phyloP scores from a whole-genome alignment of 2,329 filamentous ascomycete genomes.

The Kalaharituber pfeilii region DNA sequence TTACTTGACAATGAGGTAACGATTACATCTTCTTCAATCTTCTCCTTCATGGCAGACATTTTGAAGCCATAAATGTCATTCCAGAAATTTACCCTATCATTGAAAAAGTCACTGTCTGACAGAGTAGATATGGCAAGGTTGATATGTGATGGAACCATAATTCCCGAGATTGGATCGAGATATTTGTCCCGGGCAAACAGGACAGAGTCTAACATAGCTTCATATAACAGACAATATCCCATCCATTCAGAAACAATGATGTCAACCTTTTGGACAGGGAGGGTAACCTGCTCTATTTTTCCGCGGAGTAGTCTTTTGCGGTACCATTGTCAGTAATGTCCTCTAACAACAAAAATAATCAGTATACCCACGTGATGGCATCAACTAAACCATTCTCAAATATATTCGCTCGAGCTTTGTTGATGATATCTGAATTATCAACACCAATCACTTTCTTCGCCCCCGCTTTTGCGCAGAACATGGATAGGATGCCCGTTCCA shows the following conservation, averaged over 20 bases:
- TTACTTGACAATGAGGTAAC: constrained; percentile 51
- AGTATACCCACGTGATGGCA: constrained; percentile 42
- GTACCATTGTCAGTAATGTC: background rate
- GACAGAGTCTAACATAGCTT: constrained; percentile 90
- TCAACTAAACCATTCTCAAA: constrained; percentile 60
- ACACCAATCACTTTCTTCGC: constrained; percentile 76
- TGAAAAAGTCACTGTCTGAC: constrained; percentile 57
- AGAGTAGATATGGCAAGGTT: constrained; percentile 70
- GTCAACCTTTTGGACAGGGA: constrained; percentile 68
- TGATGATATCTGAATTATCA: constrained; percentile 79
- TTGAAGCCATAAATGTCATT: constrained; percentile 85
- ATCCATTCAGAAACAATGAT: constrained; percentile 97
- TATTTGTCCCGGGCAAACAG: constrained; percentile 77
- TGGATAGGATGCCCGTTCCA: constrained; percentile 54
- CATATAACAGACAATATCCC: constrained; percentile 84
- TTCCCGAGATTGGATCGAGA: constrained; percentile 50
- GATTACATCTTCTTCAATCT: constrained; percentile 65
- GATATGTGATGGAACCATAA: constrained; percentile 74
- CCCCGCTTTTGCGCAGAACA: constrained; percentile 86
- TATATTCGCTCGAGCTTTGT: constrained; percentile 70
- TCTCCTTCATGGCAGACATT: constrained; percentile 75
- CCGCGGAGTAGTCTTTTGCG: constrained; percentile 49
- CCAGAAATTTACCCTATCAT: constrained; percentile 72
- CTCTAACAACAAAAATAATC: background rate
- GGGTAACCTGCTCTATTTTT: constrained; percentile 68